Evolutionary conservation across 2,329 filamentous ascomycete species (phyloP).

Genomic region (Calonectria pseudoreteaudii): DNA sequence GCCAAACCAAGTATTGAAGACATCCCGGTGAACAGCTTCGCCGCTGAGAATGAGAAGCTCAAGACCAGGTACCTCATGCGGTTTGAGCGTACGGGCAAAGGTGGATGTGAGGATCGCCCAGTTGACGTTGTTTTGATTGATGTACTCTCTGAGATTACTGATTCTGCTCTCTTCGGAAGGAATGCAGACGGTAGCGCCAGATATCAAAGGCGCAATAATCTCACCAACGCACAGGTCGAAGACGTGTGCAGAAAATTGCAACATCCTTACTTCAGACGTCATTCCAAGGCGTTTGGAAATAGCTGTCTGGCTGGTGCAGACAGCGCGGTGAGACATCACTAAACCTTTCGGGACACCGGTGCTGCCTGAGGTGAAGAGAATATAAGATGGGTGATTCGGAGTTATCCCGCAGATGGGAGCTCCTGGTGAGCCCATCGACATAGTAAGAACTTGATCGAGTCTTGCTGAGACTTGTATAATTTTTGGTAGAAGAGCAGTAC

Average conservation of each 20-base stretch:
- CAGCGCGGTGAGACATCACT: conserved; percentile 34
- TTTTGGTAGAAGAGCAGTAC: background rate
- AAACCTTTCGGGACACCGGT: conserved; percentile 40
- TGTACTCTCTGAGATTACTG: conserved; percentile 20
- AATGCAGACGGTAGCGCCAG: conserved; percentile 40
- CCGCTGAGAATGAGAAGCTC: conserved; percentile 35
- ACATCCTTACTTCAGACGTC: conserved; percentile 6
- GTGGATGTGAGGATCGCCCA: conserved; percentile 42
- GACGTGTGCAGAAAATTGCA: conserved; percentile 41
- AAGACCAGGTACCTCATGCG: conserved; percentile 26
- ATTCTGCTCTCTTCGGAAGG: conserved; percentile 38
- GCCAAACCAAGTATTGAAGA: conserved; percentile 30
- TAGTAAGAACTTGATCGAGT: background rate
- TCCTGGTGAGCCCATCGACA: background rate
- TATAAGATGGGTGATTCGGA: conserved; percentile 15
- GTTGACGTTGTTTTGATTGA: conserved; percentile 27
- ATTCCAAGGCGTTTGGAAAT: conserved; percentile 29
- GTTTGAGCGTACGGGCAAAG: conserved; percentile 27
- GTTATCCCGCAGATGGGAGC: background rate
- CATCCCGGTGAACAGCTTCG: conserved; percentile 31
- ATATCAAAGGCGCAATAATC: conserved; percentile 24
- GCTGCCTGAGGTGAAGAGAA: conserved; percentile 41
- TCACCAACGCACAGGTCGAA: conserved; percentile 40
- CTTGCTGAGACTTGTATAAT: background rate
- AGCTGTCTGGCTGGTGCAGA: conserved; percentile 21